Conservation (phyloP, 1,139 yeast species). For the Lodderomyces jiufengensis region DNA sequence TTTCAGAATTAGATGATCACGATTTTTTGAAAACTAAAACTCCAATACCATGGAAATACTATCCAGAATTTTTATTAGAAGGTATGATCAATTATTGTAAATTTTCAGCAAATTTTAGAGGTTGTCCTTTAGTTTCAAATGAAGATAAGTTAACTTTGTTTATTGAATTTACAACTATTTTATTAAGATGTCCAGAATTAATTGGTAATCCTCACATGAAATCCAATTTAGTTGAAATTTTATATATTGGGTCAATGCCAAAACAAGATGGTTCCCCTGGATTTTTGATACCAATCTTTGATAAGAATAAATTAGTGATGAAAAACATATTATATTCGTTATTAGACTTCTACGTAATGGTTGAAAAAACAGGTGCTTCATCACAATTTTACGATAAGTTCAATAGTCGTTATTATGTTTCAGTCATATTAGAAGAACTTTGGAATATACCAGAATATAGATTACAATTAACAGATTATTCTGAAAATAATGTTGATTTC, state of each 20-base stretch:
- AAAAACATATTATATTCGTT: slow-evolving; percentile 75
- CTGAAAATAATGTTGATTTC: slow-evolving; percentile 67
- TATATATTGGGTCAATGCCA: slow-evolving; percentile 73
- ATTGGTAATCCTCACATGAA: slow-evolving; percentile 93
- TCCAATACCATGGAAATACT: slow-evolving; percentile 76
- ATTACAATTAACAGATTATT: slow-evolving; percentile 63
- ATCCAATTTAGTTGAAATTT: slow-evolving; percentile 73
- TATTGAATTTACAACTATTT: slow-evolving; percentile 67
- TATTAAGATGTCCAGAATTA: slow-evolving; percentile 80
- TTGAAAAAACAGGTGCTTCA: slow-evolving; percentile 93
- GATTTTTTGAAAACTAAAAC: slow-evolving; percentile 62
- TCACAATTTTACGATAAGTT: slow-evolving; percentile 96
- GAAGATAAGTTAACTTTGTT: slow-evolving; percentile 51
- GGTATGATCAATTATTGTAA: slow-evolving; percentile 76
- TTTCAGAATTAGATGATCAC: slow-evolving; percentile 59
- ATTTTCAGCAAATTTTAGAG: slow-evolving; percentile 55
- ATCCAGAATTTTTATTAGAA: slow-evolving; percentile 84
- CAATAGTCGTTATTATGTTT: slow-evolving; percentile 82
- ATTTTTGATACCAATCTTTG: slow-evolving; percentile 64
- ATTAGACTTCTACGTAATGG: slow-evolving; percentile 87
- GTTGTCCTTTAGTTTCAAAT: slow-evolving; percentile 58
- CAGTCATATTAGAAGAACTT: slow-evolving; percentile 75
- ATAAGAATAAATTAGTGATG: slow-evolving; percentile 57
- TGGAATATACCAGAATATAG: slow-evolving; percentile 76
- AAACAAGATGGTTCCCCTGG: slow-evolving; percentile 61